phyloP scores from a whole-genome alignment of 331 rosid genomes.

The Erythrophleum ivorense region DNA sequence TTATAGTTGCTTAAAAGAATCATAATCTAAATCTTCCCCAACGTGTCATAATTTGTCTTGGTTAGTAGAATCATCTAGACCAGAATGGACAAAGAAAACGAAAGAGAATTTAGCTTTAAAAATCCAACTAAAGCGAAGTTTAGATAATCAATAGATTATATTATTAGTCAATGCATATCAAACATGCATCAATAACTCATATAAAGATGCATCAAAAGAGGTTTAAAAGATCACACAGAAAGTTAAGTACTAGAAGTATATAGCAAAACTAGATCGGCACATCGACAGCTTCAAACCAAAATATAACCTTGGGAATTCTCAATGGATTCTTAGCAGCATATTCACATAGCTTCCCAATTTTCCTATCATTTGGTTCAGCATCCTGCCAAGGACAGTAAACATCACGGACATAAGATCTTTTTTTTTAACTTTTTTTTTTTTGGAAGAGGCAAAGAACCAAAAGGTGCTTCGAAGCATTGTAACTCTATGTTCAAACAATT shows the following conservation, averaged over 20 bases:
- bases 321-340: constrained; percentile 87
- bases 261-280: not conserved
- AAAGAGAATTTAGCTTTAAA: not conserved
- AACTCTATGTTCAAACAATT: constrained; percentile 10
- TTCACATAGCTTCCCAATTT: constrained; percentile 84
- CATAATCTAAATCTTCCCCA: not conserved
- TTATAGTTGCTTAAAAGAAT: constrained; percentile 21
- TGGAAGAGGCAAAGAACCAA: constrained; percentile 1
- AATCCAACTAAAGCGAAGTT: not conserved
- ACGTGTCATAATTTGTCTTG: constrained; percentile 11
- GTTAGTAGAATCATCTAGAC: constrained; percentile 5
- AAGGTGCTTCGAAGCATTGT: constrained; percentile 23
- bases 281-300: not conserved
- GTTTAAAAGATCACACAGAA: not conserved
- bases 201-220: not conserved
- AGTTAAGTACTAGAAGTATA: not conserved
- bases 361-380: constrained; percentile 81
- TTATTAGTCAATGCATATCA: not conserved
- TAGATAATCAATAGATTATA: not conserved
- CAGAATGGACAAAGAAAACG: constrained; percentile 27
- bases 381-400: constrained; percentile 58
- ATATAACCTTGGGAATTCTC: constrained; percentile 85
- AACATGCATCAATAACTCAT: not conserved
- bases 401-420: constrained; percentile 36
- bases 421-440: not conserved